Percentiles rank a stretch among this genome's conserved stretches.
Conservation (phyloP, 129 eudicot genomes). For the Sambucus nigra region DNA sequence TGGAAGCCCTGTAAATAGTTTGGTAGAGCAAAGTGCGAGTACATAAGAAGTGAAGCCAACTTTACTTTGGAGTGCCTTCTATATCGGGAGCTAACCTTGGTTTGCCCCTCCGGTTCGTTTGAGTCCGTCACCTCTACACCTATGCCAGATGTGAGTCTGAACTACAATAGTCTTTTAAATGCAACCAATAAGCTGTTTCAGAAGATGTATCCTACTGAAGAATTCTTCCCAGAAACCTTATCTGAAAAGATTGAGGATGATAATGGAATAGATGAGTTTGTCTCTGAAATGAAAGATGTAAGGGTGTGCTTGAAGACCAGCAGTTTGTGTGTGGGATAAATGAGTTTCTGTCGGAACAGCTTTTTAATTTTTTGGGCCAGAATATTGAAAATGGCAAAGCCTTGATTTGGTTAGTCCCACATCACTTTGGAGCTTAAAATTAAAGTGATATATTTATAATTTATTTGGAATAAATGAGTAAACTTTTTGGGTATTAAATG, state of each 20-base stretch:
- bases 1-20: conserved; percentile 24
- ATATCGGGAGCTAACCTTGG: conserved; percentile 67
- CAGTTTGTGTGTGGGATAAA: not conserved
- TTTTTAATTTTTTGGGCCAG: no score
- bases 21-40: conserved; percentile 15
- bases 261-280: conserved; percentile 24
- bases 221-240: conserved; percentile 50
- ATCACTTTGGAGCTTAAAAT: no score
- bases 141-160: conserved; percentile 70
- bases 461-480: no score
- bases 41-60: conserved; percentile 42
- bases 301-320: not conserved
- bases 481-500: no score
- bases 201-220: conserved; percentile 56
- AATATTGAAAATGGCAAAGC: no score
- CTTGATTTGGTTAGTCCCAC: no score
- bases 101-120: conserved; percentile 29
- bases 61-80: conserved; percentile 71
- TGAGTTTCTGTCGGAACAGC: no score
- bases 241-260: conserved; percentile 36
- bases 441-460: no score
- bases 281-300: not conserved
- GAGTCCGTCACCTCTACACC: conserved; percentile 43
- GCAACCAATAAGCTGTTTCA: conserved; percentile 52
- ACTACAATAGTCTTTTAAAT: conserved; percentile 44